Percentiles rank a stretch among this genome's conserved stretches.
These are phyloP conservation scores for Rhynchospora tenuis DNA, from an alignment of 176 grass and related monocot species.

Conservation along the genomic window DNA sequence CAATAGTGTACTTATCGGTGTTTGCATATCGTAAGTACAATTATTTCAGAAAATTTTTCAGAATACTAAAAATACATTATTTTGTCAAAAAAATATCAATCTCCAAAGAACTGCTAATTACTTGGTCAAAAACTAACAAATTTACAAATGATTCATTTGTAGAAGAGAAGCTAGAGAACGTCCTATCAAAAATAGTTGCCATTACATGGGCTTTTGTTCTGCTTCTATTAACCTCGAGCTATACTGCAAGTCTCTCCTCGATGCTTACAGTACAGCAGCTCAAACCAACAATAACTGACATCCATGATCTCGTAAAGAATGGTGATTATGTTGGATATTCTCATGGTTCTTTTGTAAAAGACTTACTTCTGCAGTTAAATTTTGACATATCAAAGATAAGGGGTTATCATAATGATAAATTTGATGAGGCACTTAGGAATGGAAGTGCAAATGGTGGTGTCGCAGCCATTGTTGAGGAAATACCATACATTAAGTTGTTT, in stretches of 20 bases:
- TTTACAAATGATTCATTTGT: neutral
- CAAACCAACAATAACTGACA: slow-evolving; percentile 32
- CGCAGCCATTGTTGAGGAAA: slow-evolving; percentile 35
- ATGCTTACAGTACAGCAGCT: slow-evolving; percentile 52
- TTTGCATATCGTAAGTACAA: neutral
- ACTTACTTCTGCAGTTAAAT: slow-evolving; percentile 21
- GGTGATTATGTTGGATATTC: slow-evolving; percentile 46
- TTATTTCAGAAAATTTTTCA: neutral
- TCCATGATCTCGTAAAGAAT: slow-evolving; percentile 33
- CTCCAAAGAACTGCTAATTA: neutral
- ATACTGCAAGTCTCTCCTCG: slow-evolving; percentile 48
- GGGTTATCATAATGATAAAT: slow-evolving; percentile 27
- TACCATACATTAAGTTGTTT: slow-evolving; percentile 46
- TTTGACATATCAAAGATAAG: slow-evolving; percentile 41
- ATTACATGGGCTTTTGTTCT: slow-evolving; percentile 33
- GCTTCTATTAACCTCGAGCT: slow-evolving; percentile 52
- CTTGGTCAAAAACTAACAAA: neutral
- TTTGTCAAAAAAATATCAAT: neutral
- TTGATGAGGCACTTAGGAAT: slow-evolving; percentile 32
- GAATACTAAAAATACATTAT: too few species aligned
- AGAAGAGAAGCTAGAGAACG: slow-evolving; percentile 38
- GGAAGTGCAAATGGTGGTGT: slow-evolving; percentile 51
- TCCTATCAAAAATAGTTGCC: slow-evolving; percentile 30
- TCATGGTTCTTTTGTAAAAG: slow-evolving; percentile 34
- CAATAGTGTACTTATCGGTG: neutral